These are phyloP conservation scores for Salvia rosmarinus DNA, from an alignment of 257 asterid species.

Conservation along the genomic window DNA sequence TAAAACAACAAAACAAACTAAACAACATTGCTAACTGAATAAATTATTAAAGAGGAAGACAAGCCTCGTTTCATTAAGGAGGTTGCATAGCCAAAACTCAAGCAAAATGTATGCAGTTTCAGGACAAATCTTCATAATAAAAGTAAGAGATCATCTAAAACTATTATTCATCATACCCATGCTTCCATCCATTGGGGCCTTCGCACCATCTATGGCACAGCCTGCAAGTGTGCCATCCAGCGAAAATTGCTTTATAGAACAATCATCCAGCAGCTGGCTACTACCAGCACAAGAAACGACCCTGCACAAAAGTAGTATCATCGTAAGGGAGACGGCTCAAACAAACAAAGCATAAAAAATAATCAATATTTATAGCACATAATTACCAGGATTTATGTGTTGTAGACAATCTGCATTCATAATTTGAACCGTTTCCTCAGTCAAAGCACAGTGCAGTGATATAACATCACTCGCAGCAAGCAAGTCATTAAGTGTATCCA, in stretches of 20 bases:
- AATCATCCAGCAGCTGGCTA: slow-evolving; percentile 95
- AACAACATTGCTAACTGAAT: not conserved
- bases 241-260: slow-evolving; percentile 96
- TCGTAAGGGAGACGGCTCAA: slow-evolving; percentile 1
- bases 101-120: not conserved
- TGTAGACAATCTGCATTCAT: slow-evolving; percentile 88
- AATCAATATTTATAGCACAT: too few species aligned
- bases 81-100: not conserved
- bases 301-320: slow-evolving; percentile 61
- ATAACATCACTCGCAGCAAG: too few species aligned
- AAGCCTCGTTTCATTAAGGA: not conserved
- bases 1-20: not conserved
- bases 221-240: slow-evolving; percentile 98
- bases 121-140: not conserved
- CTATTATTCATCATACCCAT: slow-evolving; percentile 96
- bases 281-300: slow-evolving; percentile 96
- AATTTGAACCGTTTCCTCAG: slow-evolving; percentile 86
- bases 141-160: not conserved
- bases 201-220: slow-evolving; percentile 99
- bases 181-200: slow-evolving; percentile 99
- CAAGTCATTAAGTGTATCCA: too few species aligned
- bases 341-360: not conserved
- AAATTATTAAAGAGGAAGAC: not conserved
- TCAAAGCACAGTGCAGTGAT: too few species aligned
- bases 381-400: slow-evolving; percentile 91